Conservation (phyloP, 169 alveolate genomes). For the Eimeria acervulina region DNA sequence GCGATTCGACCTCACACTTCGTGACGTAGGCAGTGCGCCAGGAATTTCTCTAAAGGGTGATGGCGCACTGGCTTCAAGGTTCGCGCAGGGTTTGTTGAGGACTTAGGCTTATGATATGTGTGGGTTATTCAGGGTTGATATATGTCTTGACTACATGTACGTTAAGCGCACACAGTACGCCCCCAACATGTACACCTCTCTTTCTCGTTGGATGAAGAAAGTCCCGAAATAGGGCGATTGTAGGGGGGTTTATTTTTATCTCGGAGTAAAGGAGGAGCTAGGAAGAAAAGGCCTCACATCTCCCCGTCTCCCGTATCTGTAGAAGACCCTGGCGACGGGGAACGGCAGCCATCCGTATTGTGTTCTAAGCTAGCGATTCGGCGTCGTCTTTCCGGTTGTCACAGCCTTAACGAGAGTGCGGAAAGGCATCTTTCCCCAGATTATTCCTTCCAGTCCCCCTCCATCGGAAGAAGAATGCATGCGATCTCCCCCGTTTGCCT, state of each 20-base stretch:
- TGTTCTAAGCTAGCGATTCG: neutral
- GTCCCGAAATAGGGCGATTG: conserved; percentile 12
- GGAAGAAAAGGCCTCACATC: neutral
- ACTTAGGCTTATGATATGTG: neutral
- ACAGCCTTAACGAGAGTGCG: neutral
- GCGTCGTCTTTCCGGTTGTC: neutral
- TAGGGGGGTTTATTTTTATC: neutral
- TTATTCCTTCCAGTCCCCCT: neutral
- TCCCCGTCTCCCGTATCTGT: neutral
- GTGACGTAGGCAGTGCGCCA: neutral
- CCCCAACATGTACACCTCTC: neutral
- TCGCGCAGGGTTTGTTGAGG: neutral
- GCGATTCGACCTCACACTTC: neutral
- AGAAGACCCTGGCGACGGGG: neutral
- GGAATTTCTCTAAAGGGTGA: neutral
- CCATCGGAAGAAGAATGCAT: neutral
- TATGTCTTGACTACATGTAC: conserved; percentile 62
- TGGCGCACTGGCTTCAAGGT: neutral
- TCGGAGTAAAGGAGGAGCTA: neutral
- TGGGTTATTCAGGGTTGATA: neutral
- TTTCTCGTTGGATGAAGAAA: conserved; percentile 19
- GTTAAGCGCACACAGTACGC: conserved; percentile 29
- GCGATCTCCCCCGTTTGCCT: neutral
- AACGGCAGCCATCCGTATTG: neutral
- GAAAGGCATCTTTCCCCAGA: neutral